phyloP scores from a whole-genome alignment of 192 early-diverging fungal genomes.

The Podila verticillata region DNA sequence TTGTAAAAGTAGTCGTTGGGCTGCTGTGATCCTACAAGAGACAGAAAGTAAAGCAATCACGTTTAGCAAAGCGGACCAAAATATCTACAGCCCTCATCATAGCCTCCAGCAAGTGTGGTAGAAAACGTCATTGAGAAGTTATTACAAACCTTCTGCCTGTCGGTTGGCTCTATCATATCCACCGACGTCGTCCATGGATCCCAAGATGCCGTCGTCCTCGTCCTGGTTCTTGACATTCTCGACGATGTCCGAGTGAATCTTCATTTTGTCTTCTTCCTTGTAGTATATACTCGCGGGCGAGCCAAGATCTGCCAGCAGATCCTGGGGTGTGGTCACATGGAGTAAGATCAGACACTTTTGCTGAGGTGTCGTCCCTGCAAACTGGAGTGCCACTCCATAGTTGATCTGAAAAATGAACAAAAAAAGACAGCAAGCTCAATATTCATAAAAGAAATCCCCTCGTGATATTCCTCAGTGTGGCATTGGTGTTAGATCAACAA shows the following conservation, averaged over 20 bases:
- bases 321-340: constrained; percentile 70
- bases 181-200: constrained; percentile 47
- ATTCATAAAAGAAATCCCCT: neutral
- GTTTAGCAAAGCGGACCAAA: too few species aligned
- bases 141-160: constrained; percentile 27
- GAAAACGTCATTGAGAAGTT: neutral
- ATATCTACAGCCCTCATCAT: too few species aligned
- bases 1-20: constrained; percentile 81
- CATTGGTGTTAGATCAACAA: too few species aligned
- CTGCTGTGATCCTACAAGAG: constrained; percentile 40
- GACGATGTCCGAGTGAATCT: constrained; percentile 64
- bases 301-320: constrained; percentile 77
- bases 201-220: constrained; percentile 41
- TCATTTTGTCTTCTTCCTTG: constrained; percentile 80
- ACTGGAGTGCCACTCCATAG: constrained; percentile 51
- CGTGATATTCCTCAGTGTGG: too few species aligned
- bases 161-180: constrained; percentile 24
- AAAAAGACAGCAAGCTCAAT: neutral
- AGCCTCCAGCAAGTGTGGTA: neutral
- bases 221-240: constrained; percentile 18
- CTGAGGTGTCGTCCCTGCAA: constrained; percentile 36
- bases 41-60: too few species aligned
- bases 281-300: constrained; percentile 67
- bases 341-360: constrained; percentile 51
- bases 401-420: constrained; percentile 33